Base-by-base conservation (phyloP, 1,284 basidiomycete genomes). In the Leccinum pachyderme region DNA sequence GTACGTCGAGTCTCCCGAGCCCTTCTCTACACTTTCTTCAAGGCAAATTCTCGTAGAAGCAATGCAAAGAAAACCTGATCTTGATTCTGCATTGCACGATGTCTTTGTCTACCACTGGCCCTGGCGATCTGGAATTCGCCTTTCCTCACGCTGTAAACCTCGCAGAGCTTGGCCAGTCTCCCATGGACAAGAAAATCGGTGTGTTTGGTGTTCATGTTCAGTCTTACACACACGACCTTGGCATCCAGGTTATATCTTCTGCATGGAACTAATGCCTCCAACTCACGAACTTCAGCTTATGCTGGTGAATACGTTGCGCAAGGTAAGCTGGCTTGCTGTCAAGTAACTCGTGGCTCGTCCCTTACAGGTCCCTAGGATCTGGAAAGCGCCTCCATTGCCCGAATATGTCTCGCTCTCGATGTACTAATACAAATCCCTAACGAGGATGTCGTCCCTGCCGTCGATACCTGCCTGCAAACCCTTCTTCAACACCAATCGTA, bases 271-370 rank as follows among this genome's bases (percentile, higher is more conserved):
- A 18, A 88, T 92, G 84, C 79, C 82, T 37, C 62, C 70, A 18
- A 71, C 78, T 43, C 83, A 90, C 63, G 87, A 89, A 59, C 74
- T 91, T 28, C 80, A 82, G 56, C 74, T 92, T n/a, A 89, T 92
- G 88, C 75, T 92, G 12, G 83, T 92, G 45, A 92, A 92, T 60
- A 91, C 89, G 1, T 64, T 91, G 39, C 83, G 89, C 58, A 91
- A 91, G 78, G 89, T 84, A 51, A 54, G 58, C 5, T n/a, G 47
- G n/a, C 3, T 37, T 25, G 12, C 33, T 27, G 13, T 22, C 12
- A 5, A 28, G 15, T 35, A 15, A 6, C 35, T 46, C 24, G 46
- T 31, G 28, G 11, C n/a, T 37, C 31, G 11, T 48, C 18, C 47
- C 50, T 55, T 32, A 58, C 24, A 29, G 18, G 45, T 24, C 39